These are phyloP conservation scores for Candida railenensis DNA, from an alignment of 805 yeast genomes.

Conservation along the genomic window DNA sequence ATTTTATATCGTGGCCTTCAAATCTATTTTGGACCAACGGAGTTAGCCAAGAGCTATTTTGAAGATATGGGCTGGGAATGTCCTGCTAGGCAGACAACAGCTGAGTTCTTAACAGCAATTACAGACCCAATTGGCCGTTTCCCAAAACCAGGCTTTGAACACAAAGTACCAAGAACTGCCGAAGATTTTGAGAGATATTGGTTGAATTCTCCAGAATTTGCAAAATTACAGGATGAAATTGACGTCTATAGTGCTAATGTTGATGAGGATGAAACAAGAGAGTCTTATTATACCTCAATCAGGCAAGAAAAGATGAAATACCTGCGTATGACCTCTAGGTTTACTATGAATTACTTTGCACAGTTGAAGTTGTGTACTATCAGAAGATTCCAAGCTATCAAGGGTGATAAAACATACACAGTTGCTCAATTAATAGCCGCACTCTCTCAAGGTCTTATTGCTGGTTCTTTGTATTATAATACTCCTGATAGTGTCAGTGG, in stretches of 20 bases:
- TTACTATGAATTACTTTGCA: constrained; percentile 40
- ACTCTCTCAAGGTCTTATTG: constrained; percentile 55
- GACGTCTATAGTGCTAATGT: constrained; percentile 12
- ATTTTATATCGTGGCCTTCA: constrained; percentile 41
- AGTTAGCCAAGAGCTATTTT: constrained; percentile 55
- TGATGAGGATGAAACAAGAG: constrained; percentile 30
- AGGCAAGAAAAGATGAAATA: constrained; percentile 36
- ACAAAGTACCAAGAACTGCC: constrained; percentile 58
- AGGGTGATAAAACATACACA: constrained; percentile 56
- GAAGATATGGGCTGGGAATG: constrained; percentile 63
- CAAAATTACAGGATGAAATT: constrained; percentile 20
- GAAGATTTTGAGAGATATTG: constrained; percentile 61
- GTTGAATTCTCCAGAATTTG: constrained; percentile 44
- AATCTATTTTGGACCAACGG: constrained; percentile 62
- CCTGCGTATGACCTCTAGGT: constrained; percentile 39
- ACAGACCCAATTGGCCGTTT: constrained; percentile 66
- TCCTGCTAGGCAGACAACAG: constrained; percentile 66
- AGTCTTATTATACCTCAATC: constrained; percentile 33
- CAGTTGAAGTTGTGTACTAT: constrained; percentile 50
- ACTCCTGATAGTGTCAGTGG: constrained; percentile 50
- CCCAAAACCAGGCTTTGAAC: constrained; percentile 46
- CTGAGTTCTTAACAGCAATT: constrained; percentile 68
- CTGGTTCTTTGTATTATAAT: constrained; percentile 62
- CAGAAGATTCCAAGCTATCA: constrained; percentile 55
- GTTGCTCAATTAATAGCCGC: constrained; percentile 47